Evolutionary conservation across 768 basidiomycete species (phyloP).

Genomic region (Lyophyllum decastes): DNA sequence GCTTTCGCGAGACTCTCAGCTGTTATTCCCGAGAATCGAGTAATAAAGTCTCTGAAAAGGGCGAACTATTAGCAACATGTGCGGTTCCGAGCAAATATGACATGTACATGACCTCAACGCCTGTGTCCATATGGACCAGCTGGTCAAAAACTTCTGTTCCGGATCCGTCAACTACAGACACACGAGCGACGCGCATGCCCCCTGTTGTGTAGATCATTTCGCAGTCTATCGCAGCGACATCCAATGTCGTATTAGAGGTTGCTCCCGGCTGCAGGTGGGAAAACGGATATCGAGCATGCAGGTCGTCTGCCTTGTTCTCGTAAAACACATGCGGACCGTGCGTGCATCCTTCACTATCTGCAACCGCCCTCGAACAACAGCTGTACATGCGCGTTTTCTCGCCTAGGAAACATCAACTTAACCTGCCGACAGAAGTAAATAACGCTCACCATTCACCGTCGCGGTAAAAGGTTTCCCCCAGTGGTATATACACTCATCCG

Average conservation of each 20-base stretch:
- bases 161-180: constrained; percentile 82
- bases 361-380: constrained; percentile 73
- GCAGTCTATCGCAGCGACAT: constrained; percentile 90
- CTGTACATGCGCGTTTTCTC: constrained; percentile 69
- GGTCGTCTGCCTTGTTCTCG: constrained; percentile 61
- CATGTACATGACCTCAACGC: constrained; percentile 77
- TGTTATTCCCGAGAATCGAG: constrained; percentile 85
- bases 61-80: neutral
- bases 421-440: neutral
- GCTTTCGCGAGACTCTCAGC: constrained; percentile 61
- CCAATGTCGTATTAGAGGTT: constrained; percentile 41
- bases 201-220: constrained; percentile 97
- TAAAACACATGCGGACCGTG: constrained; percentile 90
- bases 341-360: constrained; percentile 67
- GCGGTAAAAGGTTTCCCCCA: constrained; percentile 74
- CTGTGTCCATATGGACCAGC: constrained; percentile 77
- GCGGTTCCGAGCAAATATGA: constrained; percentile 34
- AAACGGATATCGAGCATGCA: constrained; percentile 80
- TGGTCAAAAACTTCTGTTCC: constrained; percentile 83
- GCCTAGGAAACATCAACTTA: constrained; percentile 39
- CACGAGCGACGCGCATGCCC: constrained; percentile 87
- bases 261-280: constrained; percentile 40
- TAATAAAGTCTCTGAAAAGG: constrained; percentile 78
- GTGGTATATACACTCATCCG: constrained; percentile 74
- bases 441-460: constrained; percentile 61